A percentile compares a stretch with the other conserved stretches of the same genome.
phyloP scores from a whole-genome alignment of 1,139 yeast species.

The Scheffersomyces parashehatae region DNA sequence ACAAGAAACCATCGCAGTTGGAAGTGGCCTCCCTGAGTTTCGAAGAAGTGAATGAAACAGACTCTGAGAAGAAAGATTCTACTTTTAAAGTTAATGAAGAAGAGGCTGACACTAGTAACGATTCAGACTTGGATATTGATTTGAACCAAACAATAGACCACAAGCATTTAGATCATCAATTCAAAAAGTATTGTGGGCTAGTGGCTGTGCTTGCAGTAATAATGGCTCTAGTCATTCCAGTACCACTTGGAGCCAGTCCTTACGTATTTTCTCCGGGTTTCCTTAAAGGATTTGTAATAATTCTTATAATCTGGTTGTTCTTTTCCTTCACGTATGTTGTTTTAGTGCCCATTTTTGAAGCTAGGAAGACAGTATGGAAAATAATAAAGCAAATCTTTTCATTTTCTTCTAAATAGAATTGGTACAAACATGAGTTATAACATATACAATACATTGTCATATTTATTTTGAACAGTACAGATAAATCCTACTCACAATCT shows the following conservation, averaged over 20 bases:
- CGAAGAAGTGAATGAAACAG: not conserved
- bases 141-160: constrained; percentile 13
- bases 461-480: too few species aligned
- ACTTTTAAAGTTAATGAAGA: constrained; percentile 4
- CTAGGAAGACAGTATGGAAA: constrained; percentile 13
- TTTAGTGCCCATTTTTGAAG: constrained; percentile 17
- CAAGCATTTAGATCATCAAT: constrained; percentile 12
- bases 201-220: constrained; percentile 15
- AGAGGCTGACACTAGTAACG: constrained; percentile 2
- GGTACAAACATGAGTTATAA: not conserved
- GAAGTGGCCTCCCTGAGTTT: too few species aligned
- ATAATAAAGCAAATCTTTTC: constrained; percentile 2
- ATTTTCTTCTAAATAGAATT: not conserved
- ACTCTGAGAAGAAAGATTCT: constrained; percentile 2
- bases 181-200: constrained; percentile 18
- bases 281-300: constrained; percentile 16
- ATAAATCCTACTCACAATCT: not conserved
- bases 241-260: constrained; percentile 15
- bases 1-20: not conserved
- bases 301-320: constrained; percentile 20
- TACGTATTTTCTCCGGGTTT: constrained; percentile 19
- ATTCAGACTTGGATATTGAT: constrained; percentile 9
- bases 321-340: constrained; percentile 17
- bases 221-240: constrained; percentile 17
- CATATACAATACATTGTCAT: too few species aligned